phyloP scores from a whole-genome alignment of 2,329 filamentous ascomycete species.

The Fusarium devonianum region DNA sequence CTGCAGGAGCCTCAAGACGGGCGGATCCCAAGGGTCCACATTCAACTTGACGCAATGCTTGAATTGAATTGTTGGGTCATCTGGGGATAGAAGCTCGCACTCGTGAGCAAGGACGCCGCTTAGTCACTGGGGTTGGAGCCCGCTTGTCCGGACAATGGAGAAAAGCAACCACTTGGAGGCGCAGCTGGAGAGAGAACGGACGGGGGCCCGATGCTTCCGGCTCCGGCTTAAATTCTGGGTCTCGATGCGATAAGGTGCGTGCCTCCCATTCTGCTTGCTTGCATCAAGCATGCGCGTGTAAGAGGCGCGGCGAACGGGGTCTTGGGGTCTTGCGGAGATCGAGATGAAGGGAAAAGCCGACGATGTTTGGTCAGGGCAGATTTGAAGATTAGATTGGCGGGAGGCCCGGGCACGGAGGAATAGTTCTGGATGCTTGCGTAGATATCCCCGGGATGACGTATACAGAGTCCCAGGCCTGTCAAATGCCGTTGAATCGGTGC shows the following conservation, averaged over 20 bases:
- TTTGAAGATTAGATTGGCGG: background rate
- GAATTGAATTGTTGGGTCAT: background rate
- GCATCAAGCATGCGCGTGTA: background rate
- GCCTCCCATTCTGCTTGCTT: background rate
- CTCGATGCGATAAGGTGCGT: background rate
- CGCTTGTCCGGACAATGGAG: background rate
- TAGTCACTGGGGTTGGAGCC: constrained; percentile 1
- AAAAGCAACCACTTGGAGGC: background rate
- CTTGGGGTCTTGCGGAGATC: background rate
- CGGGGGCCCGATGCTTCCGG: background rate
- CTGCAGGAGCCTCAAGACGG: background rate
- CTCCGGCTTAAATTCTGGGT: background rate
- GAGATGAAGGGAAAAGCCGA: background rate
- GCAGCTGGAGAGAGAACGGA: background rate
- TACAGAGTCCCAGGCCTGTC: too few species aligned
- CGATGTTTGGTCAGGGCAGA: background rate
- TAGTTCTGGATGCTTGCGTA: background rate
- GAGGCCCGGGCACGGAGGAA: background rate
- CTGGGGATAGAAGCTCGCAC: background rate
- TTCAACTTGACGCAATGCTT: background rate
- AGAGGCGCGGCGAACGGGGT: constrained; percentile 1
- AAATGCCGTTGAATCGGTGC: too few species aligned
- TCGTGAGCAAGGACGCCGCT: constrained; percentile 3
- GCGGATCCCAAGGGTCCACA: constrained; percentile 10
- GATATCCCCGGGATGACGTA: background rate